A percentile compares a stretch with the other conserved stretches of the same genome.
Conservation (phyloP, 371 early-diverging fungal species). For the Coemansia sp. region DNA sequence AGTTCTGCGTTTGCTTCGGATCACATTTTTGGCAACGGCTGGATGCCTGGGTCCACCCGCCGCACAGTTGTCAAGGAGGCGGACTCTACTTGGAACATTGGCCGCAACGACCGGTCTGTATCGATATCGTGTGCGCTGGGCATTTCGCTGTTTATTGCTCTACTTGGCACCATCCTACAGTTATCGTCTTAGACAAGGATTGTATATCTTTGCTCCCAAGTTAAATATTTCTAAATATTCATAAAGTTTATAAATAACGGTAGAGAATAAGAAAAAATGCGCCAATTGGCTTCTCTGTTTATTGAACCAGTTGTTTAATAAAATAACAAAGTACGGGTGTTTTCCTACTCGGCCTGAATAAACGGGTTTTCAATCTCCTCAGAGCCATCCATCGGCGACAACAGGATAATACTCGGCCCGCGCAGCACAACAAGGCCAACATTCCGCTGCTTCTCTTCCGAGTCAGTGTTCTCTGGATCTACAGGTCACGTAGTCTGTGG, state of each 20-base stretch:
- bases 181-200: background rate
- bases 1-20: constrained; percentile 15
- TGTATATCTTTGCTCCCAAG: too few species aligned
- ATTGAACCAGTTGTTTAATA: constrained; percentile 1
- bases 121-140: constrained; percentile 18
- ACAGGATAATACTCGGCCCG: constrained; percentile 84
- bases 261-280: background rate
- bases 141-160: constrained; percentile 14
- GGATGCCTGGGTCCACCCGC: constrained; percentile 36
- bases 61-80: constrained; percentile 22
- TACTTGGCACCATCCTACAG: constrained; percentile 32
- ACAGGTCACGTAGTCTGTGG: background rate
- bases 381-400: constrained; percentile 89
- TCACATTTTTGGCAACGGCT: constrained; percentile 38
- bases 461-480: constrained; percentile 68
- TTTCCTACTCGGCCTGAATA: constrained; percentile 51
- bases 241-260: too few species aligned
- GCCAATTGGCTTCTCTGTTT: background rate
- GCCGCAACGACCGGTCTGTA: constrained; percentile 23
- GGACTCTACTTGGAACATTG: constrained; percentile 28
- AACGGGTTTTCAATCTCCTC: constrained; percentile 93
- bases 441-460: constrained; percentile 64
- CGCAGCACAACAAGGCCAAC: constrained; percentile 89
- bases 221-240: too few species aligned
- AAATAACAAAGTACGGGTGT: background rate